Conservation (phyloP, 2,329 filamentous ascomycete species). For the Botrytis fragariae region DNA sequence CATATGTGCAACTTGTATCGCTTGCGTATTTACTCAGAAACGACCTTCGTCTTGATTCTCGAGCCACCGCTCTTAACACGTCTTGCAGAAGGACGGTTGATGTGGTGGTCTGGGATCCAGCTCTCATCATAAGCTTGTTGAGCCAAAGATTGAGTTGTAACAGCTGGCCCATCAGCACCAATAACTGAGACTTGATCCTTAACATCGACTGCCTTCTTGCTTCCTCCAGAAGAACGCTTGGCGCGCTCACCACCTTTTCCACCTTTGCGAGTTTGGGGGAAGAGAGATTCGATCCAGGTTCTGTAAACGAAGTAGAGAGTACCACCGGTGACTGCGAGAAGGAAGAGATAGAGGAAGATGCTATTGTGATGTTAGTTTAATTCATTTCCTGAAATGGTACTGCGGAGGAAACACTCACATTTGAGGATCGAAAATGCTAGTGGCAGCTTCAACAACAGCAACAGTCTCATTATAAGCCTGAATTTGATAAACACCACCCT, state of each 20-base stretch:
- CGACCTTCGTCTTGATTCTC: slow-evolving; percentile 29
- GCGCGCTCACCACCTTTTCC: slow-evolving; percentile 44
- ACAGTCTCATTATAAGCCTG: slow-evolving; percentile 79
- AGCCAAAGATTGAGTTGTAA: slow-evolving; percentile 35
- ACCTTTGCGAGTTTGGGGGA: slow-evolving; percentile 76
- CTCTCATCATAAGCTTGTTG: slow-evolving; percentile 39
- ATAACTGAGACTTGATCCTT: slow-evolving; percentile 59
- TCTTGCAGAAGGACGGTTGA: slow-evolving; percentile 77
- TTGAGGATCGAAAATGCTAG: slow-evolving; percentile 90
- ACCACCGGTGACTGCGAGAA: slow-evolving; percentile 72
- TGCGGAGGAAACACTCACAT: slow-evolving; percentile 49
- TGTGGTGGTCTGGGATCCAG: slow-evolving; percentile 58
- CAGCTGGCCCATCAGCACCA: slow-evolving; percentile 50
- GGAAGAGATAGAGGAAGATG: slow-evolving; percentile 96
- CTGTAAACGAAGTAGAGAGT: slow-evolving; percentile 96
- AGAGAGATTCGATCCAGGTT: slow-evolving; percentile 94
- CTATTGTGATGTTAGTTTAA: slow-evolving; percentile 47
- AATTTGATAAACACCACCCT: slow-evolving; percentile 71
- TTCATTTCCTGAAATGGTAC: neutral
- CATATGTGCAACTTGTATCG: neutral
- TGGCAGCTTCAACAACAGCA: slow-evolving; percentile 83
- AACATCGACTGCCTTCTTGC: slow-evolving; percentile 63
- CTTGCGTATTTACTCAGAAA: slow-evolving; percentile 12
- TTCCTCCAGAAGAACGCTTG: slow-evolving; percentile 58
- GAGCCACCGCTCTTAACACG: slow-evolving; percentile 57